A percentile compares a stretch with the other conserved stretches of the same genome.
Evolutionary conservation across 129 eudicot genomes (phyloP).

Genomic region (Flaveria ramosissima): DNA sequence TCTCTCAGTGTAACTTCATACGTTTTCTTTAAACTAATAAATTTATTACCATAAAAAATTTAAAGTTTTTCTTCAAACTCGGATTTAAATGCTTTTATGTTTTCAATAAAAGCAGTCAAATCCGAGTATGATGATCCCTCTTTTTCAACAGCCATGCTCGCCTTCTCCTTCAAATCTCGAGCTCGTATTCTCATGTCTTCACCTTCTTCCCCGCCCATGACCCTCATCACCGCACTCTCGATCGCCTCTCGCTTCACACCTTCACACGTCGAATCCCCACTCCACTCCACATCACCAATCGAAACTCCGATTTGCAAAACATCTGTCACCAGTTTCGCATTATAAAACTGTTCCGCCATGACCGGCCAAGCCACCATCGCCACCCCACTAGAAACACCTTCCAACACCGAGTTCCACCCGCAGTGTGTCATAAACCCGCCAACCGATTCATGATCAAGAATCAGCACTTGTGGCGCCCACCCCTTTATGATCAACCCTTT

Average conservation of each 20-base stretch:
- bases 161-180: conserved; percentile 36
- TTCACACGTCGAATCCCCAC: conserved; percentile 1
- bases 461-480: conserved; percentile 64
- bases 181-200: conserved; percentile 51
- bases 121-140: conserved; percentile 54
- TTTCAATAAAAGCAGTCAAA: conserved; percentile 34
- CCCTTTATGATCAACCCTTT: conserved; percentile 57
- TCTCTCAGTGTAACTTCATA: no score
- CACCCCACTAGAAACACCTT: conserved; percentile 54
- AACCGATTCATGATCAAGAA: conserved; percentile 47
- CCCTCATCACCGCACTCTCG: conserved; percentile 36
- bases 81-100: conserved; percentile 25
- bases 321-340: conserved; percentile 52
- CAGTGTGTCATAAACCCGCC: conserved; percentile 66
- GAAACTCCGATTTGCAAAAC: conserved; percentile 47
- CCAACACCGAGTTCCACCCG: conserved; percentile 65
- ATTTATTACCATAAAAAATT: no score
- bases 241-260: conserved; percentile 44
- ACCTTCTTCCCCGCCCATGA: conserved; percentile 48
- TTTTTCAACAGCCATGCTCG: conserved; percentile 38
- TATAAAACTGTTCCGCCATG: conserved; percentile 58
- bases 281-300: conserved; percentile 51
- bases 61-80: no score
- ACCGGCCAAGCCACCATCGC: conserved; percentile 68
- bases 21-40: no score